Percentiles rank a stretch among this genome's conserved stretches.
phyloP scores from a whole-genome alignment of 2,329 filamentous ascomycete species.

The Pseudogymnoascus verrucosus region DNA sequence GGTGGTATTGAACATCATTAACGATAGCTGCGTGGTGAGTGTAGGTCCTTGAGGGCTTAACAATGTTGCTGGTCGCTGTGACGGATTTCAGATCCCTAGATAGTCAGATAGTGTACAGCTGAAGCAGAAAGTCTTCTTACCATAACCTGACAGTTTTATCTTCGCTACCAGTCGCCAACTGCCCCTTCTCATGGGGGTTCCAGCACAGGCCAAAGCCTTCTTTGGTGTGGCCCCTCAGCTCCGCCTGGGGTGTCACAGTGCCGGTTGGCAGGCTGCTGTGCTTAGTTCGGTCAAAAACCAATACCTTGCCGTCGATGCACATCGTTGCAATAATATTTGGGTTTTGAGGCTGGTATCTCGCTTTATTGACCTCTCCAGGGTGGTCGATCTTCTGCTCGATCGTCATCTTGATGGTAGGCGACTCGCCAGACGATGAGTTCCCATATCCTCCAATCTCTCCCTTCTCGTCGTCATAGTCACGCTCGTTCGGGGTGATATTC shows the following conservation, averaged over 20 bases:
- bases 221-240: slow-evolving; percentile 72
- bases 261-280: slow-evolving; percentile 71
- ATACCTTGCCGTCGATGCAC: slow-evolving; percentile 75
- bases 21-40: slow-evolving; percentile 85
- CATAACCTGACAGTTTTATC: slow-evolving; percentile 88
- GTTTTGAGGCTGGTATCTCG: slow-evolving; percentile 94
- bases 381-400: slow-evolving; percentile 96
- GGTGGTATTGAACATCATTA: slow-evolving; percentile 95
- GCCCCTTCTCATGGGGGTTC: slow-evolving; percentile 77
- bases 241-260: slow-evolving; percentile 71
- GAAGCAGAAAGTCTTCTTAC: slow-evolving; percentile 39
- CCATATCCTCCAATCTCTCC: slow-evolving; percentile 94
- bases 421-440: slow-evolving; percentile 56
- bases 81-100: slow-evolving; percentile 72
- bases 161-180: slow-evolving; percentile 83
- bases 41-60: slow-evolving; percentile 68
- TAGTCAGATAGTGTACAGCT: slow-evolving; percentile 11
- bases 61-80: slow-evolving; percentile 57
- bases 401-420: slow-evolving; percentile 72
- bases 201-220: slow-evolving; percentile 92
- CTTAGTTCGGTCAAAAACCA: slow-evolving; percentile 95
- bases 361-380: slow-evolving; percentile 96
- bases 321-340: slow-evolving; percentile 93
- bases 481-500: slow-evolving; percentile 60
- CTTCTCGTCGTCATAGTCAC: slow-evolving; percentile 83